Base-by-base conservation (phyloP, 495 filamentous ascomycete genomes). In the Penicillium canariense region DNA sequence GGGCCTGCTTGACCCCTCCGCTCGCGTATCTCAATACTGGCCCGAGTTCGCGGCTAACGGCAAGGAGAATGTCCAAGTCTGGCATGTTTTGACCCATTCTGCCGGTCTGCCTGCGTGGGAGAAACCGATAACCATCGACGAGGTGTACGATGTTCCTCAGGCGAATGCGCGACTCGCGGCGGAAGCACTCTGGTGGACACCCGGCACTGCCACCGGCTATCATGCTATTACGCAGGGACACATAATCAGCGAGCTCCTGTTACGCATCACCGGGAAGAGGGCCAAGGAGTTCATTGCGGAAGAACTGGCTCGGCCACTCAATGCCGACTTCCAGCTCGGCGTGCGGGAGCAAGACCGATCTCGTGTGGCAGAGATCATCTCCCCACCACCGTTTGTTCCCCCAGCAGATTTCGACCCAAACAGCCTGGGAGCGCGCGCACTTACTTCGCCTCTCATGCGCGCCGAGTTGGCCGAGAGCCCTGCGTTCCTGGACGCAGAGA, bases 111-210 rank as follows among this genome's bases (percentile, higher is more conserved):
- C 58, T 1, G 58, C 55, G 1, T 69, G 66, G 66, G 64, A 67
- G 11, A 28, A 53, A 5, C 57, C 52, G n/a, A n/a, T n/a, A n/a
- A n/a, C 9, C 30, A 40, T 70, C 18, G 67, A 70, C 12, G 62
- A 70, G 9, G 28, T 64, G 0, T 66, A 58, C 30, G 58, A 70
- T 34, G 25, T 54, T 2, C 15, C 44, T 14, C 38, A 47, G 31
- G 45, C 63, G 12, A 46, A 65, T 1, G 52, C 57, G 11, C 52
- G 39, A 25, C 61, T 72, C 3, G 67, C 69, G 15, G 23, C 54
- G 5, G 62, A 67, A 32, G 53, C 65, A 3, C 67, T 63, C 2
- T 72, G 67, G 69, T 72, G 62, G 62, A 58, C 23, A 10, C 62
- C 68, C 6, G 69, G 69, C 6, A 59, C 62, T 17, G 52, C 53